phyloP scores from a whole-genome alignment of 352 stramenopile species.

The Phytophthora pini region DNA sequence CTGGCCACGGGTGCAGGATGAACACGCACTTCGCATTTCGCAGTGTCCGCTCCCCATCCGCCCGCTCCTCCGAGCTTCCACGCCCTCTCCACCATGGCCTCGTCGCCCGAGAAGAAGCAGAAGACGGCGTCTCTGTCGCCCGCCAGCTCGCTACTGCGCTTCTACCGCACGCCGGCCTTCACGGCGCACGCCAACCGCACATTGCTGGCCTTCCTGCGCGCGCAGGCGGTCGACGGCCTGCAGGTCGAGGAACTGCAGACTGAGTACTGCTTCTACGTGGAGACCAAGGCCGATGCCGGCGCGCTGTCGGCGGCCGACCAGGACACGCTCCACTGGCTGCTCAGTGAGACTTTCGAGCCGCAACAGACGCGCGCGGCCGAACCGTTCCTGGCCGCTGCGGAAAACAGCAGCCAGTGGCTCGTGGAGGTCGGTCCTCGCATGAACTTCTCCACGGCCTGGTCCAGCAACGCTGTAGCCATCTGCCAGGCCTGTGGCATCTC shows the following conservation, averaged over 20 bases:
- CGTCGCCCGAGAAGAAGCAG: slow-evolving; percentile 72
- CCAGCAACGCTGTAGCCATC: slow-evolving; percentile 98
- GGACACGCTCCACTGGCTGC: slow-evolving; percentile 93
- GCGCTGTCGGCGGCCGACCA: slow-evolving; percentile 62
- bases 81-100: slow-evolving; percentile 40
- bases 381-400: slow-evolving; percentile 54
- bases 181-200: slow-evolving; percentile 69
- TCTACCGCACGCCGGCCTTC: slow-evolving; percentile 82
- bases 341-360: slow-evolving; percentile 97
- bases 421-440: slow-evolving; percentile 98
- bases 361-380: slow-evolving; percentile 69
- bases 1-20: slow-evolving; percentile 16
- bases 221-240: slow-evolving; percentile 38
- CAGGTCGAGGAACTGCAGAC: slow-evolving; percentile 80
- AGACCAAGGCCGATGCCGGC: slow-evolving; percentile 57
- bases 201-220: slow-evolving; percentile 49
- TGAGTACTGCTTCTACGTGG: slow-evolving; percentile 98
- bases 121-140: slow-evolving; percentile 47
- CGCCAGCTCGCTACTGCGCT: slow-evolving; percentile 58
- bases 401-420: slow-evolving; percentile 59
- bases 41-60: slow-evolving; percentile 23
- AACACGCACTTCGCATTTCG: slow-evolving; percentile 34
- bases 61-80: slow-evolving; percentile 26
- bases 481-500: slow-evolving; percentile 94
- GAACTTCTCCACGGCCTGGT: slow-evolving; percentile 98